phyloP scores from a whole-genome alignment of 2,329 filamentous ascomycete genomes.

The Bisporella sp. region DNA sequence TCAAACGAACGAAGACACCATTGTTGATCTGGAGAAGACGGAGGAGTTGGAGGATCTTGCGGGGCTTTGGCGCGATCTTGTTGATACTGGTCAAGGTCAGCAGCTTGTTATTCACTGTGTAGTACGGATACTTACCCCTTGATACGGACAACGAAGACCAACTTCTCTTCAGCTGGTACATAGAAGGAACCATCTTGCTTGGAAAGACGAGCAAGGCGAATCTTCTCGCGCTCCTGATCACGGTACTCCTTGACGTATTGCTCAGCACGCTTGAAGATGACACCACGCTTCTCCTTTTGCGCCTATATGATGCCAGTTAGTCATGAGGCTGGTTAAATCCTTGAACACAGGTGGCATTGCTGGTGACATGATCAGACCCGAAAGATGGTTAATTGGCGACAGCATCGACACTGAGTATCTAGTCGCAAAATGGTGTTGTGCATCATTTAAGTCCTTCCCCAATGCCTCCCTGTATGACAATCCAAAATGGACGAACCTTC shows the following conservation, averaged over 20 bases:
- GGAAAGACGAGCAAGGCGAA: conserved; percentile 82
- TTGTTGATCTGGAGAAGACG: conserved; percentile 99
- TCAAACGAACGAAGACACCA: conserved; percentile 94
- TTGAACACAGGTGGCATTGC: conserved; percentile 16
- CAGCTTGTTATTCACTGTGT: neutral
- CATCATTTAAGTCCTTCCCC: conserved; percentile 59
- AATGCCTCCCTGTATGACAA: conserved; percentile 29
- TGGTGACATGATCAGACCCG: conserved; percentile 70
- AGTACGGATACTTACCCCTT: conserved; percentile 62
- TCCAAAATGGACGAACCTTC: conserved; percentile 50
- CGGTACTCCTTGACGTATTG: conserved; percentile 99
- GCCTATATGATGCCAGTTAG: conserved; percentile 52
- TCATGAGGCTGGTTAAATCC: conserved; percentile 13
- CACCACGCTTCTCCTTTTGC: conserved; percentile 96
- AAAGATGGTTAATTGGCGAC: conserved; percentile 99
- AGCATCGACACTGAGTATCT: conserved; percentile 84
- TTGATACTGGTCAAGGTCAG: conserved; percentile 71
- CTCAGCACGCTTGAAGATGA: conserved; percentile 99
- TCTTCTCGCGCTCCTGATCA: conserved; percentile 95
- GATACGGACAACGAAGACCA: conserved; percentile 98
- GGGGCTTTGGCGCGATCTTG: conserved; percentile 99
- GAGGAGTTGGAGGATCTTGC: conserved; percentile 99
- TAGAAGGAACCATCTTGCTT: conserved; percentile 92
- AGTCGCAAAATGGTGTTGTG: conserved; percentile 83
- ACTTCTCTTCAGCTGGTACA: conserved; percentile 88